These are phyloP conservation scores for Alternaria ventricosa DNA, from an alignment of 2,329 filamentous ascomycete species.

Conservation along the genomic window DNA sequence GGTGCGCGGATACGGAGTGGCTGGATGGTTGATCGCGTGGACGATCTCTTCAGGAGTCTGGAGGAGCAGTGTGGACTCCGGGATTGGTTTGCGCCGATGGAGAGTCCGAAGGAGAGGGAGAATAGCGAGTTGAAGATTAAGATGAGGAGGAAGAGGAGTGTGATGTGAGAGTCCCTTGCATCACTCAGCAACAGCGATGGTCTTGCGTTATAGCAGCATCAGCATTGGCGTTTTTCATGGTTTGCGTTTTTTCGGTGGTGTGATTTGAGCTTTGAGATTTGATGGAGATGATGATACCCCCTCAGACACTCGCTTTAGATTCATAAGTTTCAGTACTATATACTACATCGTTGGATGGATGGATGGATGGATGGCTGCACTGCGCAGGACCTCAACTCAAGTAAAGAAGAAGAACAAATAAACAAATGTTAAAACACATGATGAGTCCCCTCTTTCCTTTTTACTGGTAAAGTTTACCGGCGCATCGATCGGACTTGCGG, in stretches of 20 bases:
- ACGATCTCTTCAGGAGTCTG: constrained; percentile 39
- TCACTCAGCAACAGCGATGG: not conserved
- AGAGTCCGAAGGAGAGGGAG: constrained; percentile 18
- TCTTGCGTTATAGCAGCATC: not conserved
- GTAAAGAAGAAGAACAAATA: not conserved
- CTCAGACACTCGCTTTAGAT: constrained; percentile 14
- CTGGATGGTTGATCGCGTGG: constrained; percentile 47
- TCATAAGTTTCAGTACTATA: not conserved
- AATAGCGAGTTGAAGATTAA: constrained; percentile 24
- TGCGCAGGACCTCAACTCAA: not conserved
- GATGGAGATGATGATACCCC: constrained; percentile 13
- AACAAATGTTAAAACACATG: not conserved
- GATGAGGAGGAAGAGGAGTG: constrained; percentile 21
- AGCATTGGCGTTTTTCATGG: not conserved
- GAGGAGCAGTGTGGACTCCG: constrained; percentile 41
- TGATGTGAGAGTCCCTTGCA: not conserved
- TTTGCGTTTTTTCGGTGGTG: not conserved
- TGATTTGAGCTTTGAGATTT: not conserved
- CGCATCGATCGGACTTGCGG: too few species aligned
- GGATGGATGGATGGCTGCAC: not conserved
- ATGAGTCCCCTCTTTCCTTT: too few species aligned
- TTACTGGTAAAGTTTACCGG: too few species aligned
- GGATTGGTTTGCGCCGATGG: constrained; percentile 44
- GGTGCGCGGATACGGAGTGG: constrained; percentile 36
- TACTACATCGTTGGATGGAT: not conserved